Evolutionary conservation across 805 yeast species (phyloP).

Genomic region (Zygoascus flipseniorum): DNA sequence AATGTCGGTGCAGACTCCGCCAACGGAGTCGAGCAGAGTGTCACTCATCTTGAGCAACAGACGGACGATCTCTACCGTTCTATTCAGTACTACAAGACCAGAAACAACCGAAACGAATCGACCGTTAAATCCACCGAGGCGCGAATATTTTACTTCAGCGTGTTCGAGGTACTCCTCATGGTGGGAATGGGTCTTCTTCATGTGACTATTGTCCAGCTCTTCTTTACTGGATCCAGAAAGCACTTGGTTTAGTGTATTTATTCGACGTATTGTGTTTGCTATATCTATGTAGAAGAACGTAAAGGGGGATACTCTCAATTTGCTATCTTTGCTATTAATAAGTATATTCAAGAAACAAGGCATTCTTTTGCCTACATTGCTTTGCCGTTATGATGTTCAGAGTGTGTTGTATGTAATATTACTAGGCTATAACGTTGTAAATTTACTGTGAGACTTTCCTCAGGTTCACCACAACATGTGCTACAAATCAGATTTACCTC

Average conservation of each 20-base stretch:
- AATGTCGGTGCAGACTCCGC: constrained; percentile 22
- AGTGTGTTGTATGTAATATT: too few relatives aligned
- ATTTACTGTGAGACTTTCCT: too few relatives aligned
- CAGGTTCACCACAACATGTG: too few relatives aligned
- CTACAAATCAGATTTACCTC: too few relatives aligned
- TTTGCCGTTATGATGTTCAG: too few relatives aligned
- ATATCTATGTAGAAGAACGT: too few relatives aligned
- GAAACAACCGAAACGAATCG: constrained; percentile 86
- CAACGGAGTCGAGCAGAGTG: constrained; percentile 24
- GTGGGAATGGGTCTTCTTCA: constrained; percentile 71
- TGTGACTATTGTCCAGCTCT: constrained; percentile 72
- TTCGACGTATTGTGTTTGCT: too few relatives aligned
- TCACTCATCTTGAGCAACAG: constrained; percentile 22
- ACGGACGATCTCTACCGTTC: constrained; percentile 25
- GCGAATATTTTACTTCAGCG: constrained; percentile 68
- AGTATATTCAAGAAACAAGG: not conserved
- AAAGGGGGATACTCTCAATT: too few relatives aligned
- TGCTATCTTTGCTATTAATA: not conserved
- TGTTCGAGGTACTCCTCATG: constrained; percentile 62
- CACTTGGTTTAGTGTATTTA: constrained; percentile 22
- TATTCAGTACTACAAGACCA: constrained; percentile 75
- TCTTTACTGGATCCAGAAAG: constrained; percentile 46
- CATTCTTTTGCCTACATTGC: not conserved
- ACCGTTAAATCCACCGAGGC: constrained; percentile 75
- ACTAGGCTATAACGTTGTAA: too few relatives aligned